Base-by-base conservation (phyloP, 306 rosid genomes). In the Prunus salicina region DNA sequence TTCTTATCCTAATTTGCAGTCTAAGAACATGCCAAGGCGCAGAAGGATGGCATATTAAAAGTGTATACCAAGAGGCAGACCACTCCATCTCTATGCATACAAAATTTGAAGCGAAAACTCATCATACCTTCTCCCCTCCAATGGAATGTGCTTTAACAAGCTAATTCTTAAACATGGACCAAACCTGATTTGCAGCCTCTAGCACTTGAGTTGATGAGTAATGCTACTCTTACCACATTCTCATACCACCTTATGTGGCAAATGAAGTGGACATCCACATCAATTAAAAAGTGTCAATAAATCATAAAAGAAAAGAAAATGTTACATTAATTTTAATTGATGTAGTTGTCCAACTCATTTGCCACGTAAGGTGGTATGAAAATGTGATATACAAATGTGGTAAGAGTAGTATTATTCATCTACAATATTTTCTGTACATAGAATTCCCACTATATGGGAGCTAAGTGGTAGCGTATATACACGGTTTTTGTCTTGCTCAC, bases 371-470 rank as follows among this genome's bases (percentile, higher is more conserved):
- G 27, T 25, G 27, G 27, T 25, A 25, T 25, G 27, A 1, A 25
- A 25, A 25, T 25, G 27, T 24, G 25, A 1, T 24, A 24, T 24
- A 24, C 1, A 24, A 24, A 24, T 24, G 25, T 25, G 27, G 27
- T 25, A 25, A 25, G 27, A 25, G 27, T 25, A 25, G 27, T 1
- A 25, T 25, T 25, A 25, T 25, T 25, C 27, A 41, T 72, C 64
- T 16, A 58, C 76, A 43, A 24, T 38, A 16, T 43, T 16, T 24
- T 60, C 2, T 49, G 32, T 55, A 74, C 55, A 53, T 55, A 47
- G 14, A 60, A 9, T 22, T 64, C 68, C 78, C 67, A 51, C 55
- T 49, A 6, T 69, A 74, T 19, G 76, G 76, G 68, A 43, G 50
- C 63, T 38, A 73, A 69, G 75, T 28, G 41, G n/a, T 24, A 6